Base-by-base conservation (phyloP, 345 rosid genomes). In the Euclidium syriacum region DNA sequence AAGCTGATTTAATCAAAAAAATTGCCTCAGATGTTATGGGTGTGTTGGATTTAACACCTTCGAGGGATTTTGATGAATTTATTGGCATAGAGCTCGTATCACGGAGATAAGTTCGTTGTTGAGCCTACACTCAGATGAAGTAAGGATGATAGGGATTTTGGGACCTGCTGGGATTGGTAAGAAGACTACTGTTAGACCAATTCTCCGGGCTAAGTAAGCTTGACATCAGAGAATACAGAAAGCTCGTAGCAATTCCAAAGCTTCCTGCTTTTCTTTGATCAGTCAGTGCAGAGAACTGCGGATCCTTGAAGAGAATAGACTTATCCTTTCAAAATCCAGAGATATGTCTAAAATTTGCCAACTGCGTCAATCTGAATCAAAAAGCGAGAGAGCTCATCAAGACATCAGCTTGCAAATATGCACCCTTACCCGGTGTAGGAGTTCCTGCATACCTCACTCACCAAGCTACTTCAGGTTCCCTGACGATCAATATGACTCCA, bases 121-220 rank as follows among this genome's bases (percentile, higher is more conserved):
- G 34, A 23, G 43, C 6, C 25, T 15, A 4, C 17, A 42, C 6
- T 10, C 42, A 7, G 17, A 22, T 17, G 22, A 32, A 36, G 53
- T 65, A 10, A 51, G 12, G 29, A 18, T 64, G 5, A 6, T 64
- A 12, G n/a, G n/a, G n/a, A n/a, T n/a, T n/a, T n/a, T n/a, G n/a
- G 69, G 61, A 18, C 38, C 58, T 43, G 43, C 51, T 23, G 69
- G 69, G 47, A 52, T 64, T 20, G 53, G 70, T 14, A 64, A 64
- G 8, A 39, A 52, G 10, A 52, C 5, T 1, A 27, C 29, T 18
- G 61, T 19, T 7, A 65, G 26, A 43, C n/a, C n/a, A n/a, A n/a
- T n/a, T 43, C 41, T 19, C 8, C 51, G 0, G 40, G 0, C 20
- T 43, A 29, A 7, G 0, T 0, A 14, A 19, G 19, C 40, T 59